Base-by-base conservation (phyloP, 2,329 filamentous ascomycete genomes). In the Hypoxylon sp. region DNA sequence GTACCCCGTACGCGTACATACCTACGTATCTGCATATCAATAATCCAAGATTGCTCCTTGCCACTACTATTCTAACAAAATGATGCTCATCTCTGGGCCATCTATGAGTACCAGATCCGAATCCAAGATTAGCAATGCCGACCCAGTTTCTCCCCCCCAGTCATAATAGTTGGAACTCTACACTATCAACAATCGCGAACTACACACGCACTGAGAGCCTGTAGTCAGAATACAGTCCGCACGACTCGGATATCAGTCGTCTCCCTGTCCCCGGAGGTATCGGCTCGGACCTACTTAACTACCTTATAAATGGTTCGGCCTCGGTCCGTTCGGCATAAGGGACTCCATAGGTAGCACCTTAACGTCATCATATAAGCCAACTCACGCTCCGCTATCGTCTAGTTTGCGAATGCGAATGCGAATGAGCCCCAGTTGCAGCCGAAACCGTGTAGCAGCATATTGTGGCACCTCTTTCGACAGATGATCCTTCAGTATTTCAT, bases 201-300 rank as follows among this genome's bases (percentile, higher is more conserved):
- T 5, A 2, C 34, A 56, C 17, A 19, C 17, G 17, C 38, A 19
- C 17, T 43, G 45, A 48, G 10, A 46, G 19, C 30, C 21, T 57
- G 57, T 46, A 43, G 61, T 68, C 38, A 55, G 49, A 66, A 53
- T 63, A 69, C 60, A 45, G 55, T 51, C 59, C 30, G 49, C 23
- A 19, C 11, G 23, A 53, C 38, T 63, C 66, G 63, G 55, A 69
- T 63, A 55, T 69, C 66, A 63, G 62, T 23, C 19, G 34, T 50
- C 13, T 17, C 43, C 32, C n/a, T 50, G 2, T 50, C 11, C 3
- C 11, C 67, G 63, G 67, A 67, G 51, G 11, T 61, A 69, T 69
- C 67, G 67, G 67, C 67, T 69, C 67, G 67, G 67, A 60, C 58
- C 50, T 67, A 49, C 7, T 30, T 10, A 21, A 23, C 34, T 34